Evolutionary conservation across 345 rosid species (phyloP).

Genomic region (Linum lewisii): DNA sequence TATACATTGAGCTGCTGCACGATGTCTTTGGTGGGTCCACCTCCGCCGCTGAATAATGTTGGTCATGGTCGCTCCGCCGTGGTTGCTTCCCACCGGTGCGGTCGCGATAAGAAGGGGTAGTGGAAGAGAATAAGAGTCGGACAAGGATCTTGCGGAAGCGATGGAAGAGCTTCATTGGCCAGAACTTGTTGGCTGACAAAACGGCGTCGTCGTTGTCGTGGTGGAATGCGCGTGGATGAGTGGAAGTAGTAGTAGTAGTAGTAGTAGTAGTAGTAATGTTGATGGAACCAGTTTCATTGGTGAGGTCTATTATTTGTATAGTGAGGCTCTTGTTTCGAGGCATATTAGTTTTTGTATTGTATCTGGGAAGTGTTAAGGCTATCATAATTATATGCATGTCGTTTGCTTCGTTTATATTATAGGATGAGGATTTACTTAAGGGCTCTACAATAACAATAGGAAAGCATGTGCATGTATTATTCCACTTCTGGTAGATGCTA

Average conservation of each 20-base stretch:
- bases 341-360: slow-evolving; percentile 17
- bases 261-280: background rate
- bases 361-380: slow-evolving; percentile 40
- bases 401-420: slow-evolving; percentile 20
- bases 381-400: slow-evolving; percentile 37
- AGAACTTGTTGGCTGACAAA: slow-evolving; percentile 10
- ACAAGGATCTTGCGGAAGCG: slow-evolving; percentile 57
- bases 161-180: slow-evolving; percentile 64
- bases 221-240: too few species aligned
- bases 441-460: too few species aligned
- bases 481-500: too few species aligned
- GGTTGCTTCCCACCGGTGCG: background rate
- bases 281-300: slow-evolving; percentile 3
- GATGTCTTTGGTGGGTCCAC: slow-evolving; percentile 82
- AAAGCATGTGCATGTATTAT: too few species aligned
- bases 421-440: too few species aligned
- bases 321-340: slow-evolving; percentile 34
- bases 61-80: slow-evolving; percentile 8
- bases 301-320: slow-evolving; percentile 30
- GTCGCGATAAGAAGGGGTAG: slow-evolving; percentile 21
- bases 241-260: background rate
- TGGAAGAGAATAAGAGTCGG: slow-evolving; percentile 44
- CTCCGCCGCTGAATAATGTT: background rate
- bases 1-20: slow-evolving; percentile 33
- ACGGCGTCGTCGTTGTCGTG: too few species aligned